Evolutionary conservation across 805 yeast species (phyloP).

Genomic region (Candida hispaniensis): DNA sequence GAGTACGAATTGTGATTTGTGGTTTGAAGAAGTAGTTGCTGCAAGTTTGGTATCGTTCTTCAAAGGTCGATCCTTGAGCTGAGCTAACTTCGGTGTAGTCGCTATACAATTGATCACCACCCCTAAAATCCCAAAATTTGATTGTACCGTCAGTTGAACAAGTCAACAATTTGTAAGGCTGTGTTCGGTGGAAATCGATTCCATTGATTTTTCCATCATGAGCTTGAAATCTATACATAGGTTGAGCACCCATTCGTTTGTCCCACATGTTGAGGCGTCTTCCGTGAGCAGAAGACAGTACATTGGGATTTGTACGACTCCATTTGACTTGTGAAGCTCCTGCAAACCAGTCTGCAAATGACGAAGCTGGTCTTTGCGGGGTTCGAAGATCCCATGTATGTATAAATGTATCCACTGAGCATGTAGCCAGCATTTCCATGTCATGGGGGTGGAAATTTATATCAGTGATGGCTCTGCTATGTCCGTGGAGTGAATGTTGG

Average conservation of each 20-base stretch:
- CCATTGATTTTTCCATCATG: slow-evolving; percentile 87
- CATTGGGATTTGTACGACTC: slow-evolving; percentile 65
- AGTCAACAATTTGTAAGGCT: slow-evolving; percentile 53
- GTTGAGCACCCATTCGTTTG: slow-evolving; percentile 65
- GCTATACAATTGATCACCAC: slow-evolving; percentile 9
- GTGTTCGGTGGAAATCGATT: slow-evolving; percentile 62
- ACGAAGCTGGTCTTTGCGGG: slow-evolving; percentile 55
- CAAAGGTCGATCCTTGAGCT: too few species aligned
- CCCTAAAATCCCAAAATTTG: slow-evolving; percentile 60
- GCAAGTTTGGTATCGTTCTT: too few species aligned
- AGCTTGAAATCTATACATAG: slow-evolving; percentile 56
- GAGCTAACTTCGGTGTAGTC: slow-evolving; percentile 3
- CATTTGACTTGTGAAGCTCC: slow-evolving; percentile 94
- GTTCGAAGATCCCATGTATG: slow-evolving; percentile 85
- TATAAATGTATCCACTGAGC: slow-evolving; percentile 83
- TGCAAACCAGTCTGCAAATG: slow-evolving; percentile 91
- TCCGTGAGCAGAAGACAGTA: slow-evolving; percentile 81
- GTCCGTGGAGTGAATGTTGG: slow-evolving; percentile 79
- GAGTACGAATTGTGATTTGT: slow-evolving; percentile 50
- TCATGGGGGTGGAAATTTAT: slow-evolving; percentile 81
- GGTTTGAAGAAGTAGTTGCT: too few species aligned
- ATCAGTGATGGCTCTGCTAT: slow-evolving; percentile 89
- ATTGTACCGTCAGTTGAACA: slow-evolving; percentile 81
- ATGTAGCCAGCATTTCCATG: slow-evolving; percentile 83
- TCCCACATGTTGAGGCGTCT: slow-evolving; percentile 81